These are phyloP conservation scores for Clavispora vitiphila DNA, from an alignment of 805 yeast genomes.

Conservation along the genomic window DNA sequence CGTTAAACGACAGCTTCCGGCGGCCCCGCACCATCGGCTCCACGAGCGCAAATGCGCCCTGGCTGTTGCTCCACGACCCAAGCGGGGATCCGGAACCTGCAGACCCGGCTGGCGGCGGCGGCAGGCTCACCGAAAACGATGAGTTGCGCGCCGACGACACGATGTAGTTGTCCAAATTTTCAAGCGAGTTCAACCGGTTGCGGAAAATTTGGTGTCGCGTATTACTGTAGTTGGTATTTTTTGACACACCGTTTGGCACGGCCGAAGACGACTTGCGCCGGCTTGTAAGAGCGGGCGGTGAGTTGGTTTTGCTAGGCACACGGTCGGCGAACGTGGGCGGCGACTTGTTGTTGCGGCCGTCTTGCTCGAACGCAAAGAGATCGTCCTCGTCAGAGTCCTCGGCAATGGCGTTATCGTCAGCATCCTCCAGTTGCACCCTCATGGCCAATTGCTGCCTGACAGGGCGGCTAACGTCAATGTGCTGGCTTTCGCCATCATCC, in stretches of 20 bases:
- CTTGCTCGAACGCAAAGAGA: conserved; percentile 26
- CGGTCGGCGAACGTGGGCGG: conserved; percentile 41
- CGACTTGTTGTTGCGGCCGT: conserved; percentile 15
- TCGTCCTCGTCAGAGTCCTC: conserved; percentile 20
- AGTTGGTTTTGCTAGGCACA: conserved; percentile 34
- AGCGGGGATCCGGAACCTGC: conserved; percentile 22
- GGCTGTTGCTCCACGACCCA: conserved; percentile 18
- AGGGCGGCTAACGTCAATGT: conserved; percentile 19
- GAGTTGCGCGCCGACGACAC: conserved; percentile 37
- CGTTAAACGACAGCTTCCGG: conserved; percentile 40
- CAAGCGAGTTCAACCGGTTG: conserved; percentile 38
- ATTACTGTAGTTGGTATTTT: conserved; percentile 19
- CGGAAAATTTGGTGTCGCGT: conserved; percentile 28
- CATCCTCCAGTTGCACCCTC: conserved; percentile 23
- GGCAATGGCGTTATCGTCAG: conserved; percentile 36
- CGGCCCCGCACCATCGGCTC: conserved; percentile 17
- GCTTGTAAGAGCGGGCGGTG: conserved; percentile 28
- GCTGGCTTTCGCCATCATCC: conserved; percentile 14
- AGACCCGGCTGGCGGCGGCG: conserved; percentile 24
- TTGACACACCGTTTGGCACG: conserved; percentile 10
- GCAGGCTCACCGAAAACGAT: conserved; percentile 28
- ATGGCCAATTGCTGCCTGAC: conserved; percentile 3
- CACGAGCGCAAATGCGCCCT: conserved; percentile 15
- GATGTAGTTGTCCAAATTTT: conserved; percentile 38
- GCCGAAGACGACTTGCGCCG: conserved; percentile 30